A percentile compares a stretch with the other conserved stretches of the same genome.
phyloP scores from a whole-genome alignment of 75 land plant genomes.

The Pinus tabuliformis region DNA sequence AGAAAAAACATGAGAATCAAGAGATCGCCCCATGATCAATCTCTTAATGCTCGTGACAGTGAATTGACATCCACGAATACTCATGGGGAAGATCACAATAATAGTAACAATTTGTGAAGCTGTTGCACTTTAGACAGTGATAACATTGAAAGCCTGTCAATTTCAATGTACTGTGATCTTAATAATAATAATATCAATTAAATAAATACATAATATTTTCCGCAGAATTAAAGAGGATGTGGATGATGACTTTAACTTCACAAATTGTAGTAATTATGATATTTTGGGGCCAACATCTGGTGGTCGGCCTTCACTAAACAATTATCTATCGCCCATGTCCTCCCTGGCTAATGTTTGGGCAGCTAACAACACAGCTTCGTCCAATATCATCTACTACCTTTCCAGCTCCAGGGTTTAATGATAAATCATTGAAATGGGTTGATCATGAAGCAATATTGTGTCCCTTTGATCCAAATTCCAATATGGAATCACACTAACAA shows the following conservation, averaged over 20 bases:
- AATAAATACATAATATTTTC: background rate
- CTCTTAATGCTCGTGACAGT: background rate
- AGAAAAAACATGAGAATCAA: constrained; percentile 5
- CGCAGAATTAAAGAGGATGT: background rate
- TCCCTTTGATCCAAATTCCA: background rate
- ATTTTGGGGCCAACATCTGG: background rate
- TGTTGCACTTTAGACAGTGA: background rate
- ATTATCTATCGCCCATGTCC: too few species aligned
- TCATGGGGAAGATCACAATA: too few species aligned
- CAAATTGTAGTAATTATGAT: constrained; percentile 1
- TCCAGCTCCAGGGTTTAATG: background rate
- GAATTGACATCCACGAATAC: constrained; percentile 1
- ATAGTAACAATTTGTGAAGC: too few species aligned
- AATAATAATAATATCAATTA: background rate
- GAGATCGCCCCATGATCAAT: background rate
- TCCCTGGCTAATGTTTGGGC: too few species aligned
- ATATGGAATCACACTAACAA: background rate
- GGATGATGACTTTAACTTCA: background rate
- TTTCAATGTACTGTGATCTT: background rate
- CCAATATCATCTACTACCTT: background rate
- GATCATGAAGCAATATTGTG: background rate
- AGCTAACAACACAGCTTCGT: too few species aligned
- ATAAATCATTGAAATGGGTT: background rate
- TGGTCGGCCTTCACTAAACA: background rate
- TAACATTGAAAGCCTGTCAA: background rate